Evolutionary conservation across 2,329 filamentous ascomycete genomes (phyloP).

Genomic region (Trichoderma afroharzianum): DNA sequence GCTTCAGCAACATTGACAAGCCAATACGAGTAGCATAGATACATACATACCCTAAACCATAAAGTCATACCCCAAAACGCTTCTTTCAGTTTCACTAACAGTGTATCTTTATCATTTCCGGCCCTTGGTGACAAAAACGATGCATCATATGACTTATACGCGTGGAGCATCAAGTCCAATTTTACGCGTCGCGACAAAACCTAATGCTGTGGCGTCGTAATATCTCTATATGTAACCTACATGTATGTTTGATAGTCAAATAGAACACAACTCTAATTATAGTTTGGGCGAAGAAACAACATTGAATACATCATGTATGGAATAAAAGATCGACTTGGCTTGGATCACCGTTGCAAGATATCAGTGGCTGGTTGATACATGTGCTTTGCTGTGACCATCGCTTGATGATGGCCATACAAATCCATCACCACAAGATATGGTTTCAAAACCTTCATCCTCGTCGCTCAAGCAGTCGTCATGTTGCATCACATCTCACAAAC

Average conservation of each 20-base stretch:
- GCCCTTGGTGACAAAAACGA: neutral
- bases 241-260: neutral
- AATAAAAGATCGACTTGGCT: neutral
- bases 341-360: neutral
- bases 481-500: neutral
- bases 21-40: neutral
- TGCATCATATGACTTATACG: neutral
- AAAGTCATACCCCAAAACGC: neutral
- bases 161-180: neutral
- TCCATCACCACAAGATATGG: neutral
- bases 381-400: neutral
- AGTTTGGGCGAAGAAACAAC: neutral
- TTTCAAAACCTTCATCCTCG: neutral
- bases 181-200: neutral
- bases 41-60: neutral
- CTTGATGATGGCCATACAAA: neutral
- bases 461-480: neutral
- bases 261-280: neutral
- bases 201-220: neutral
- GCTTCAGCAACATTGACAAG: neutral
- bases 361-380: neutral
- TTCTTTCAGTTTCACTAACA: neutral
- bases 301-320: neutral
- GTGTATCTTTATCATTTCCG: neutral
- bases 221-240: neutral